A percentile compares a stretch with the other conserved stretches of the same genome.
Conservation (phyloP, 345 rosid genomes). For the Salix dunnii region DNA sequence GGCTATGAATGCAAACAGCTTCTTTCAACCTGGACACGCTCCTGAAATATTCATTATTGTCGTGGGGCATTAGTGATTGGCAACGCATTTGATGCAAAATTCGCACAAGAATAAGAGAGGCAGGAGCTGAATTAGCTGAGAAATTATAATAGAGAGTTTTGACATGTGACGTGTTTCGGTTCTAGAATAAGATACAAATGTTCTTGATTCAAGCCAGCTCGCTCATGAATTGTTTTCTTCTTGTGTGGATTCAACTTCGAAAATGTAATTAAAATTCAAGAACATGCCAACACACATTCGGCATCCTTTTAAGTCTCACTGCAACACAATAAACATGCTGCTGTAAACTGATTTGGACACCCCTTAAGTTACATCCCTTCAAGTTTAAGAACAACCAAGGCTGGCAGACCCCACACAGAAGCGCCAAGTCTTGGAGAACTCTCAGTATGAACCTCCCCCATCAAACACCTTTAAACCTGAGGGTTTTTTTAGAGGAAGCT, state of each 20-base stretch:
- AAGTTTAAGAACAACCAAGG: not conserved
- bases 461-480: no score
- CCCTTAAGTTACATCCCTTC: not conserved
- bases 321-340: no score
- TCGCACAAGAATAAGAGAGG: not conserved
- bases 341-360: no score
- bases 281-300: not conserved
- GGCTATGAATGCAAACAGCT: not conserved
- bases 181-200: not conserved
- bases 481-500: not conserved
- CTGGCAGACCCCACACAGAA: not conserved
- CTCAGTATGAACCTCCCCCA: not conserved
- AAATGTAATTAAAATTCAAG: not conserved
- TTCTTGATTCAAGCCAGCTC: not conserved
- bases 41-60: not conserved
- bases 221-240: not conserved
- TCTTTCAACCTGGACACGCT: not conserved
- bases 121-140: not conserved
- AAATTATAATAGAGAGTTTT: not conserved
- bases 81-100: not conserved
- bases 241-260: not conserved
- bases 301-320: no score
- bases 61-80: not conserved
- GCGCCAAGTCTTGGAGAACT: not conserved
- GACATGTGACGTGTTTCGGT: not conserved